Evolutionary conservation across 257 asterid species (phyloP), one percentile per base, ranked within the genome.

Genomic region (Echites panduratus): DNA sequence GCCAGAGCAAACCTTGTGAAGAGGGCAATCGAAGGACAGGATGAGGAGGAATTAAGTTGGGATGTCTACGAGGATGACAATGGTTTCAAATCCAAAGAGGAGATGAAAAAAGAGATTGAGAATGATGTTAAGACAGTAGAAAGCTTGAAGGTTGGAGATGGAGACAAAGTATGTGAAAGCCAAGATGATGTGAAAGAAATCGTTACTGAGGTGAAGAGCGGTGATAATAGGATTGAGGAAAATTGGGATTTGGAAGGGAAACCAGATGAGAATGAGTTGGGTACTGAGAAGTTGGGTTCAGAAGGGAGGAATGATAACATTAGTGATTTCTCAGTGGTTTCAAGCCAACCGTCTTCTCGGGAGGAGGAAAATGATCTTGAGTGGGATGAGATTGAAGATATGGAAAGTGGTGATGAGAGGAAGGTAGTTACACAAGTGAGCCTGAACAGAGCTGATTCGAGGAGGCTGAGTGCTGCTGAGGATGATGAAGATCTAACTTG

Each of bases 361-460:
- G 91, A 56, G 4, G 97, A 85, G 81, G 96, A 86, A 75, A n/a
- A n/a, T n/a, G 97, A 93, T 38, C 76, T 85, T 38, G 96, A 88
- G 27, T 91, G 98, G 98, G 96, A 93, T 77, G 90, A 93, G 84
- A 89, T 93, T 68, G 98, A 91, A 79, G 93, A 86, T 70, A 77
- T 86, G 22, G 86, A 83, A 71, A 90, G 91, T 70, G 87, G 84
- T 45, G 92, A 87, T 62, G 93, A 83, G 84, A 75, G 75, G 68
- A 86, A 82, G 78, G 73, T 70, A 38, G 82, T 72, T 17, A 80
- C 69, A 17, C 72, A 69, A 17, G 73, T 67, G 43, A 76, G 80
- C 52, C 72, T 84, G 35, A 73, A 40, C 29, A 75, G 61, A 22
- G 58, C 67, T 71, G 89, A 85, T 74, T 77, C 82, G 75, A 73